phyloP scores from a whole-genome alignment of 495 filamentous ascomycete genomes.

The Talaromyces trachyspermus region DNA sequence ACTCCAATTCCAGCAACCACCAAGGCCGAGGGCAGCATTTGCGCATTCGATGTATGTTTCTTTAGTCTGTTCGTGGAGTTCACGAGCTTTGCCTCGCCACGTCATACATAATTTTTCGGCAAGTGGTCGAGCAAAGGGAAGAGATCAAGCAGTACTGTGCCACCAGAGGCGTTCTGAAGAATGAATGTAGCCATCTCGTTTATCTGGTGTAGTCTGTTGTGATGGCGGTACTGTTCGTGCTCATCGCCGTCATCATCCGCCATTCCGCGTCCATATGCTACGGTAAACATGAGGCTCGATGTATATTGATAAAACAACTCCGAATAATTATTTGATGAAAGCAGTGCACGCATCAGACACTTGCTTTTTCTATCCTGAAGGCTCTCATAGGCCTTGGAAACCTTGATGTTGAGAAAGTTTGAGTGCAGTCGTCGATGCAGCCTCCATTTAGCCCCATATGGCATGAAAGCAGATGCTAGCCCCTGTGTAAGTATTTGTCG shows the following conservation, averaged over 20 bases:
- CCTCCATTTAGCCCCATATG: constrained; percentile 5
- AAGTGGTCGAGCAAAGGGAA: constrained; percentile 15
- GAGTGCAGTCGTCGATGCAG: neutral
- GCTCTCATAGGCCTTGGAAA: neutral
- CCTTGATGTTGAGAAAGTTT: neutral
- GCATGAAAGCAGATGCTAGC: constrained; percentile 14
- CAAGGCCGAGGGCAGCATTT: neutral
- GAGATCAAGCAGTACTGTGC: constrained; percentile 12
- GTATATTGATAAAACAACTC: constrained; percentile 53
- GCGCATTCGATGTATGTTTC: neutral
- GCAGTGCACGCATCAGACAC: constrained; percentile 18
- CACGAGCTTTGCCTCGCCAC: neutral
- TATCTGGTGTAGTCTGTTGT: neutral
- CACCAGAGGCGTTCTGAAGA: neutral
- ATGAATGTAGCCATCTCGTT: constrained; percentile 1
- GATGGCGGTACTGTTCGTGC: neutral
- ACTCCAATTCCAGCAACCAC: neutral
- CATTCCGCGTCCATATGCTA: neutral
- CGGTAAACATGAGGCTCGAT: constrained; percentile 44
- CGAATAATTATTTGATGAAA: neutral
- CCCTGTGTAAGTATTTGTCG: constrained; percentile 8
- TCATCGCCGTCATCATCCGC: neutral
- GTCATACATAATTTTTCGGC: constrained; percentile 1
- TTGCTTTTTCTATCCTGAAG: constrained; percentile 34
- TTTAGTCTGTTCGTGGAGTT: neutral